These are phyloP conservation scores for Amesomyces nigricolor DNA, from an alignment of 2,329 filamentous ascomycete genomes.

Conservation along the genomic window DNA sequence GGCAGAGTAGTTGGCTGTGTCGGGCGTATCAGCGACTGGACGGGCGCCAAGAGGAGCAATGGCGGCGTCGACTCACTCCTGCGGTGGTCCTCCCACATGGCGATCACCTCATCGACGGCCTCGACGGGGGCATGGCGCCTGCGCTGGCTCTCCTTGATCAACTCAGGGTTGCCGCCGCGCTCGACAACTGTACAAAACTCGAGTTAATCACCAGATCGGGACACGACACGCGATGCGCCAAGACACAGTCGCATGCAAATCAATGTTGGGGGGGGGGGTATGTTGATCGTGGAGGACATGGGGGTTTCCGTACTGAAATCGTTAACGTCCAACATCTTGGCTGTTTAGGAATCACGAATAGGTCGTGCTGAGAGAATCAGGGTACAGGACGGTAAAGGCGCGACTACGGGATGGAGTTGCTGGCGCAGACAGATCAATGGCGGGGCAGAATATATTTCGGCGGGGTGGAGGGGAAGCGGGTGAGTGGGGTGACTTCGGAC, in stretches of 20 bases:
- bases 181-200: conserved; percentile 49
- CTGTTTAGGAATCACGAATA: not conserved
- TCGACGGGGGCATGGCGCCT: conserved; percentile 74
- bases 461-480: too few species aligned
- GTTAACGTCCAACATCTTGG: conserved; percentile 65
- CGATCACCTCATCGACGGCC: conserved; percentile 85
- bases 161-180: conserved; percentile 84
- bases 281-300: not conserved
- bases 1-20: conserved; percentile 25
- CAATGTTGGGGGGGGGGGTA: not conserved
- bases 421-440: too few species aligned
- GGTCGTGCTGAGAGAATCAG: not conserved
- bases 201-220: conserved; percentile 7
- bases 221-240: not conserved
- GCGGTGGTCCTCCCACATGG: conserved; percentile 78
- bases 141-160: conserved; percentile 86
- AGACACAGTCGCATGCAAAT: conserved; percentile 10
- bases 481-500: too few species aligned
- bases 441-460: too few species aligned
- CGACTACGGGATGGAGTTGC: too few species aligned
- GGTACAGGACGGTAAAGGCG: too few species aligned
- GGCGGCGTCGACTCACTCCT: conserved; percentile 40
- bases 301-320: conserved; percentile 52
- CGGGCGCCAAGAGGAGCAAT: conserved; percentile 38
- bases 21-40: conserved; percentile 44